phyloP scores from a whole-genome alignment of 208 protist genomes.

The Tritrichomonas musculus region DNA sequence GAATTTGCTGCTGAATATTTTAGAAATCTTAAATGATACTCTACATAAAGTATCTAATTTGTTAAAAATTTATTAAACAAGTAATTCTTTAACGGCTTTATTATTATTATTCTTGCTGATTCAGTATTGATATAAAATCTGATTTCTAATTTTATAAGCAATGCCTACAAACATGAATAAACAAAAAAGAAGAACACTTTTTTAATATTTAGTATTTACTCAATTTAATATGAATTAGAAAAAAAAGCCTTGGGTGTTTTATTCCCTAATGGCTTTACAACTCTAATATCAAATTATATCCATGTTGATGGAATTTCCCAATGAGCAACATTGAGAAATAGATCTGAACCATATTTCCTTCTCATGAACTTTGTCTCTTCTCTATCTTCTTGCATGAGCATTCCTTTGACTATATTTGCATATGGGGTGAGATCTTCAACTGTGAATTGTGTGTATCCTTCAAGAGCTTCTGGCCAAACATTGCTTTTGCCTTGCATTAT shows the following conservation, averaged over 20 bases:
- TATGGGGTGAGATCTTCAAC: background rate
- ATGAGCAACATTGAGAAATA: slow-evolving; percentile 10
- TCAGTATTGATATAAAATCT: too few species aligned
- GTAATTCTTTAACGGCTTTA: too few species aligned
- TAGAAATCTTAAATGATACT: background rate
- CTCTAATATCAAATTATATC: background rate
- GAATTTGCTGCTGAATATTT: background rate
- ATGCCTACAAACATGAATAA: too few species aligned
- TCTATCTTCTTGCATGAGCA: background rate
- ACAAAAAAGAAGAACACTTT: too few species aligned
- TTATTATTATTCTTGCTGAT: too few species aligned
- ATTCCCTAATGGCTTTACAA: too few species aligned
- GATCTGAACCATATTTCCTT: background rate
- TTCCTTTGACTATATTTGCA: background rate
- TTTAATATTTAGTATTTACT: too few species aligned
- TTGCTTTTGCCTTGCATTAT: background rate
- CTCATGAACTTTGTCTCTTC: slow-evolving; percentile 23
- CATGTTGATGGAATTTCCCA: background rate
- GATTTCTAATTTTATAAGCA: too few species aligned
- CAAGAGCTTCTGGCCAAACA: background rate
- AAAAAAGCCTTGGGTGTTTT: too few species aligned
- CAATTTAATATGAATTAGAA: too few species aligned
- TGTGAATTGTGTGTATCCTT: background rate
- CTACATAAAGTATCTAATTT: too few species aligned
- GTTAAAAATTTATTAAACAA: too few species aligned